Evolutionary conservation across 225 moss, liverwort and hornwort genomes (phyloP), one percentile per base, ranked within the genome.

Genomic region (Anthoceros angustus): DNA sequence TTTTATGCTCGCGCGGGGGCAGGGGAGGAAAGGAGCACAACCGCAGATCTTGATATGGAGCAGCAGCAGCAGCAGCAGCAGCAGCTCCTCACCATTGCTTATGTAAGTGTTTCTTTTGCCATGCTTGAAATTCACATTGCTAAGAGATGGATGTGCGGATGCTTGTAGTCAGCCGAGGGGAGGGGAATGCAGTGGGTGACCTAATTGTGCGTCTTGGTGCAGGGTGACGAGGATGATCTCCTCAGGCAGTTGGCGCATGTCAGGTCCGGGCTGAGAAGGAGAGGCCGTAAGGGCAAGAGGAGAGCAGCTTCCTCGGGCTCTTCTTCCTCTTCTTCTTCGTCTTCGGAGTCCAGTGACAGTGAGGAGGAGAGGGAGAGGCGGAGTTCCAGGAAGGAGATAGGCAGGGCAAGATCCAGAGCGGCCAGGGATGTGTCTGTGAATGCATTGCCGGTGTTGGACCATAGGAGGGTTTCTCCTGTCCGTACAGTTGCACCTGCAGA

Each of bases 321-420:
- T 7, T 73, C 80, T 2, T 71, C 76, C 4, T 76, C 76, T 5
- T 67, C 70, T 43, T 75, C 75, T 0, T 70, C 69, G 21, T 73
- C 70, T 39, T 80, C 76, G 16, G 75, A 76, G 25, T 80, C 80
- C 10, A 66, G 66, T 6, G 26, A 42, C 11, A 42, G 60, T 15
- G 66, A 64, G 14, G 20, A 39, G 7, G 68, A 73, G 8, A 15
- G n/a, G n/a, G 64, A 71, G 40, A 65, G 11, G 38, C 64, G 24
- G 15, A 11, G 9, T 15, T n/a, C 4, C 20, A 50, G 66, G 25
- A 42, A 15, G 26, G 68, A 68, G 50, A 41, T 41, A 8, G 65
- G 43, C 46, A 61, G 65, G 62, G 69, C 73, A 41, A 25, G 69
- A 38, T 48, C 76, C 9, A 46, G 41, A 43, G 55, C 18, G 14